phyloP scores from a whole-genome alignment of 352 stramenopile species.

The Plasmopara viticola region DNA sequence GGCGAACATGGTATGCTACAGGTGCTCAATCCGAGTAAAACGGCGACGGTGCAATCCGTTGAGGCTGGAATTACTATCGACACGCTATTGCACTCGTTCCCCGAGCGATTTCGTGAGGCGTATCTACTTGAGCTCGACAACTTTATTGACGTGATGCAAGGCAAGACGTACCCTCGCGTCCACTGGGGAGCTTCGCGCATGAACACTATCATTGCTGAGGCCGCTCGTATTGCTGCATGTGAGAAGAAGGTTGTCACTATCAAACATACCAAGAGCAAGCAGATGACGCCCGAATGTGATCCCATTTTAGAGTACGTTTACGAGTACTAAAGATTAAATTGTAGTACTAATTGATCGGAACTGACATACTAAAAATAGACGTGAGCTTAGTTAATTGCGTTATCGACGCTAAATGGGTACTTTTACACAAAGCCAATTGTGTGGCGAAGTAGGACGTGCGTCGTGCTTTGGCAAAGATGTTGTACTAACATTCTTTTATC shows the following conservation, averaged over 20 bases:
- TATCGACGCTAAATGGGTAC: too few species aligned
- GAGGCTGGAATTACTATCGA: constrained; percentile 46
- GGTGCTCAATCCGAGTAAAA: constrained; percentile 66
- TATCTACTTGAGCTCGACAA: constrained; percentile 82
- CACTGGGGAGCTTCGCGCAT: constrained; percentile 69
- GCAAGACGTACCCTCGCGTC: constrained; percentile 36
- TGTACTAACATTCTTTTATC: too few species aligned
- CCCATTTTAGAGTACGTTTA: constrained; percentile 52
- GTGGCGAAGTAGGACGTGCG: too few species aligned
- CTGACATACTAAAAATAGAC: too few species aligned
- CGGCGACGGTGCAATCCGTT: constrained; percentile 45
- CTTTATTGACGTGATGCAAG: constrained; percentile 64
- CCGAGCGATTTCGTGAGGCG: constrained; percentile 79
- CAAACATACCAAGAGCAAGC: constrained; percentile 48
- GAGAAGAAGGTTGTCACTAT: constrained; percentile 63
- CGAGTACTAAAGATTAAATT: constrained; percentile 25
- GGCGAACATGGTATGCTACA: constrained; percentile 70
- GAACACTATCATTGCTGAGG: constrained; percentile 72
- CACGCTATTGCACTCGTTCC: constrained; percentile 79
- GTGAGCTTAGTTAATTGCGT: too few species aligned
- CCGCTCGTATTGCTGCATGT: constrained; percentile 52
- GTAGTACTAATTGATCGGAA: not conserved
- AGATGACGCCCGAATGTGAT: constrained; percentile 33
- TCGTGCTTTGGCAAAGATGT: too few species aligned
- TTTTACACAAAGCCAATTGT: too few species aligned